Evolutionary conservation across 1,284 basidiomycete genomes (phyloP).

Genomic region (Cutaneotrichosporon sp.): DNA sequence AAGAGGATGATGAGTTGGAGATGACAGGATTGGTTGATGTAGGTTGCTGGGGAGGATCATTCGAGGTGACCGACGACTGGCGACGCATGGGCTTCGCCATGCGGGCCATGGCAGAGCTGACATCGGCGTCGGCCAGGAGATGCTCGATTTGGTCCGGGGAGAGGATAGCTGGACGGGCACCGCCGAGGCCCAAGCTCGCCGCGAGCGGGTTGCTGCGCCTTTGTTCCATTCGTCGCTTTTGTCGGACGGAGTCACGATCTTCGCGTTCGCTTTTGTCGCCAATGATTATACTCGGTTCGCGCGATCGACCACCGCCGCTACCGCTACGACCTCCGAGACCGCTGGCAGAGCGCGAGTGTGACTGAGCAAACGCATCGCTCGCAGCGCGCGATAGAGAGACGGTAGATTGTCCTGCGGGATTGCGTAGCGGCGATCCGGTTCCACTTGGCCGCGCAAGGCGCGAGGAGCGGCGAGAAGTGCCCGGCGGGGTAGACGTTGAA

Average conservation of each 20-base stretch:
- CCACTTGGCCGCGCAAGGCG: neutral
- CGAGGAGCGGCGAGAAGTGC: conserved; percentile 7
- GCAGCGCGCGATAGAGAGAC: neutral
- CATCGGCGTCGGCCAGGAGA: conserved; percentile 36
- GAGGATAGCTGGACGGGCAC: conserved; percentile 22
- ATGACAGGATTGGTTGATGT: neutral
- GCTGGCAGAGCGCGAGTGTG: neutral
- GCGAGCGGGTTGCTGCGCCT: conserved; percentile 17
- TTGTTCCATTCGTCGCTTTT: neutral
- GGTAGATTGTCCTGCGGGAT: neutral
- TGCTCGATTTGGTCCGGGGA: conserved; percentile 37
- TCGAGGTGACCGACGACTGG: neutral
- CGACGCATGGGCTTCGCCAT: conserved; percentile 14
- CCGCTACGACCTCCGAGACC: neutral
- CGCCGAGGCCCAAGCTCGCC: conserved; percentile 32
- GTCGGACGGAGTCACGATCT: neutral
- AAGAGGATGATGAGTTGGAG: neutral
- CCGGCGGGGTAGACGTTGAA: neutral
- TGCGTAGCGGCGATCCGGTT: conserved; percentile 4
- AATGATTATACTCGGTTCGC: neutral
- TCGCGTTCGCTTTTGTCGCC: neutral
- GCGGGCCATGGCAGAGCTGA: conserved; percentile 34
- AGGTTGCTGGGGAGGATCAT: conserved; percentile 4
- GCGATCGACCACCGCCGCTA: neutral
- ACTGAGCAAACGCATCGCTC: neutral